These are phyloP conservation scores for Epithele typhae DNA, from an alignment of 768 basidiomycete species.

Conservation along the genomic window DNA sequence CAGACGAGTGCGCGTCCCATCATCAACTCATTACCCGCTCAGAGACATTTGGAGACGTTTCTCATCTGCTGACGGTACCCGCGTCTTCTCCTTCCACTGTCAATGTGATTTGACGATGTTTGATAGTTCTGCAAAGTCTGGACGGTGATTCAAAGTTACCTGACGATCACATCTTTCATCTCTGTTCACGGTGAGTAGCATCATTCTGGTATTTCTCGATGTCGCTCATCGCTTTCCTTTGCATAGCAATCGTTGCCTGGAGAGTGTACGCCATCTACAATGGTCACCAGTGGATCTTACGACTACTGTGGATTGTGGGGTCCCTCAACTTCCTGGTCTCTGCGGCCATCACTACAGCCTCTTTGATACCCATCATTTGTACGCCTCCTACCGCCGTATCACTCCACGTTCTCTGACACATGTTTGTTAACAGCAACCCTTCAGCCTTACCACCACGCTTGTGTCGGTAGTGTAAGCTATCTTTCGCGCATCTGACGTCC, in stretches of 20 bases:
- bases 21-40: not conserved
- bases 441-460: conserved; percentile 20
- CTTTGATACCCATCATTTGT: conserved; percentile 22
- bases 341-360: conserved; percentile 19
- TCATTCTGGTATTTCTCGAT: not conserved
- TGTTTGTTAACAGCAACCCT: conserved; percentile 14
- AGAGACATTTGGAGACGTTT: conserved; percentile 18
- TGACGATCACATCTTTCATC: conserved; percentile 26
- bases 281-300: conserved; percentile 19
- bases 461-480: conserved; percentile 20
- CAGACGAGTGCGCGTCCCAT: not conserved
- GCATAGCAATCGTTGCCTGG: conserved; percentile 23
- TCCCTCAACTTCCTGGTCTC: conserved; percentile 18
- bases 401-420: conserved; percentile 3
- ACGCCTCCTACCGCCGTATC: not conserved
- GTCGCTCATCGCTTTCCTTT: not conserved
- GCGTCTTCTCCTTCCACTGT: not conserved
- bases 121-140: conserved; percentile 23
- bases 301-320: conserved; percentile 19
- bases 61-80: conserved; percentile 13
- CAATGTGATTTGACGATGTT: not conserved
- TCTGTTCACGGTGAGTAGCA: conserved; percentile 21
- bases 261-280: conserved; percentile 23
- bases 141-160: conserved; percentile 23
- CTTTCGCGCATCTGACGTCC: too few species aligned